Percentiles rank a stretch among this genome's conserved stretches.
phyloP scores from a whole-genome alignment of 108 stramenopile species.

The Cyclotella kingstonii region DNA sequence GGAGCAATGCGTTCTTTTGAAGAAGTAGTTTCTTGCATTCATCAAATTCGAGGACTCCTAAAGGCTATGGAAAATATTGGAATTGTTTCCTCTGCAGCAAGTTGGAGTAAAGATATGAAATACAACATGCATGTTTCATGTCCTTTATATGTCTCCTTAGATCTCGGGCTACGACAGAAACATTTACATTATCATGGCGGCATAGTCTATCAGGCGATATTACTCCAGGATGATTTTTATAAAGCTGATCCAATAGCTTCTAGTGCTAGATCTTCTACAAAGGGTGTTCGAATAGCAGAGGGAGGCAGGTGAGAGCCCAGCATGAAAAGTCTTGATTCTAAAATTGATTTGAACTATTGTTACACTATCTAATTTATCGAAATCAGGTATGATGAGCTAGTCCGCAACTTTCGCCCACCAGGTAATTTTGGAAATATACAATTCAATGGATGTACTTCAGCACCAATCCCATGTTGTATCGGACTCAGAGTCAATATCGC shows the following conservation, averaged over 20 bases:
- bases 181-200: conserved; percentile 62
- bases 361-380: neutral
- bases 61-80: conserved; percentile 52
- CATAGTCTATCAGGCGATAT: conserved; percentile 64
- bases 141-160: conserved; percentile 66
- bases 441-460: conserved; percentile 51
- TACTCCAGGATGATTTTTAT: conserved; percentile 61
- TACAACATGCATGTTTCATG: conserved; percentile 19
- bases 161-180: conserved; percentile 70
- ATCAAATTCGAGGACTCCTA: conserved; percentile 45
- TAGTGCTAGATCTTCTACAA: conserved; percentile 9
- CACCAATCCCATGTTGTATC: conserved; percentile 63
- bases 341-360: neutral
- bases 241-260: conserved; percentile 16
- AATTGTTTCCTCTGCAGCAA: conserved; percentile 20
- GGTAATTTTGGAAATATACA: conserved; percentile 68
- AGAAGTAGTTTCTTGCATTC: conserved; percentile 49
- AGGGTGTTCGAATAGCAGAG: conserved; percentile 66
- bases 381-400: conserved; percentile 32
- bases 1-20: conserved; percentile 47
- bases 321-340: neutral
- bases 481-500: conserved; percentile 68
- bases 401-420: conserved; percentile 60
- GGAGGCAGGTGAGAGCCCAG: conserved; percentile 64
- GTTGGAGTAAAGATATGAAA: conserved; percentile 4